Conservation (phyloP, 1,284 basidiomycete genomes). For the Trametes pubescens region DNA sequence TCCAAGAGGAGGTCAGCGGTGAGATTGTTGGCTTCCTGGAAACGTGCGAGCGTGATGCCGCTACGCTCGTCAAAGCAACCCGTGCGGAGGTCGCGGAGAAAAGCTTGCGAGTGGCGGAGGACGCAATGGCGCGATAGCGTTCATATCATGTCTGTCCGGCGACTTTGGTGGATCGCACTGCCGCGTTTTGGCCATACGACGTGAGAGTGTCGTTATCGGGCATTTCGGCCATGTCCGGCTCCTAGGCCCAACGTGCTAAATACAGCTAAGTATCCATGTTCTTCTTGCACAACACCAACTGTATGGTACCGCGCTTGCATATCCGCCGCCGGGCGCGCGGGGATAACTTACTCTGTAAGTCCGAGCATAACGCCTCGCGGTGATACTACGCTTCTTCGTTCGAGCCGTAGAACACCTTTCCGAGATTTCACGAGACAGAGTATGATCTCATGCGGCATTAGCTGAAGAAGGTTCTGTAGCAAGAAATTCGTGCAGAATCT, state of each 20-base stretch:
- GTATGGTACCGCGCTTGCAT: too few species aligned
- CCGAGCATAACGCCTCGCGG: too few species aligned
- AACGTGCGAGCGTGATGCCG: neutral
- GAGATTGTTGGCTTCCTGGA: neutral
- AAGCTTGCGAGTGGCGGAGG: neutral
- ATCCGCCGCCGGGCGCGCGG: too few species aligned
- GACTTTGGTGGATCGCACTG: neutral
- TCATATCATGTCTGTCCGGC: neutral
- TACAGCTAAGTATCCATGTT: neutral
- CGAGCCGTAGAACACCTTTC: too few species aligned
- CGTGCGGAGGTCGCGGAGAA: neutral
- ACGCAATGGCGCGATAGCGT: neutral
- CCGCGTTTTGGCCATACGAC: neutral
- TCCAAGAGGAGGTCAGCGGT: neutral
- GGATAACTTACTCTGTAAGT: neutral
- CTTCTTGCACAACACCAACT: neutral
- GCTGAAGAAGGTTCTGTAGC: too few species aligned
- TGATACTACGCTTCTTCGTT: too few species aligned
- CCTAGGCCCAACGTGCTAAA: neutral
- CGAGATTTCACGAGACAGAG: too few species aligned
- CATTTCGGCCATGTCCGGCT: neutral
- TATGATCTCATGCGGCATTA: too few species aligned
- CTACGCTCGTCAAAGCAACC: too few species aligned
- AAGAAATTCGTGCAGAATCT: too few species aligned
- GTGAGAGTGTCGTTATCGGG: constrained; percentile 13